Evolutionary conservation across 2,329 filamentous ascomycete species (phyloP).

Genomic region (Leptoxyphium fumago): DNA sequence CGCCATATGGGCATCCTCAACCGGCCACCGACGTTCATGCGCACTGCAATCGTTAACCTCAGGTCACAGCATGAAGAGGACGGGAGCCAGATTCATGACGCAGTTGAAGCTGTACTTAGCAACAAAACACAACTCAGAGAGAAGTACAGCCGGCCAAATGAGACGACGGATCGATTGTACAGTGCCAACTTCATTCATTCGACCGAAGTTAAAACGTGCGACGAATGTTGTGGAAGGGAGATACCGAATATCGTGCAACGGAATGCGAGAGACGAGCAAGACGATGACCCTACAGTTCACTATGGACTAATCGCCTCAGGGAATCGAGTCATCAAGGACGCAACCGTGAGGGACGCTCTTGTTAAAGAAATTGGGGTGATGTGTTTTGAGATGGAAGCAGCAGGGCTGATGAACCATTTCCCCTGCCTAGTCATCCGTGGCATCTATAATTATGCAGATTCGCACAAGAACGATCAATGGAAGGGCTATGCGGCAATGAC

Average conservation of each 20-base stretch:
- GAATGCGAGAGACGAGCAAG: neutral
- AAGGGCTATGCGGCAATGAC: conserved; percentile 10
- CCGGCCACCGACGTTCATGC: neutral
- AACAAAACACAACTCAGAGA: neutral
- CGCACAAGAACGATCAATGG: conserved; percentile 12
- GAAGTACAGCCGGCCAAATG: neutral
- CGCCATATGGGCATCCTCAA: neutral
- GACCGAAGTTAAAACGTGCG: neutral
- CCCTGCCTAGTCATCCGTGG: conserved; percentile 13
- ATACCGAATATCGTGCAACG: neutral
- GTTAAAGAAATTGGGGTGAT: conserved; percentile 6
- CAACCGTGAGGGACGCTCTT: conserved; percentile 7
- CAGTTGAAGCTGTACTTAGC: neutral
- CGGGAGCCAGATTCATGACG: neutral
- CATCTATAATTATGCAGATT: conserved; percentile 12
- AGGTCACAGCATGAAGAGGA: neutral
- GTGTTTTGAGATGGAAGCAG: conserved; percentile 13
- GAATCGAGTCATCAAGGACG: conserved; percentile 27
- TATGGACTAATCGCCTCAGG: conserved; percentile 27
- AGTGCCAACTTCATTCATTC: neutral
- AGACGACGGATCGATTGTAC: neutral
- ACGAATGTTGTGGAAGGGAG: no score
- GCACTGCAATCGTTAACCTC: neutral
- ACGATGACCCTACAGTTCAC: conserved; percentile 11
- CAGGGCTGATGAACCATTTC: conserved; percentile 9